phyloP scores from a whole-genome alignment of 2,329 filamentous ascomycete genomes.

The Neonectria faginata region DNA sequence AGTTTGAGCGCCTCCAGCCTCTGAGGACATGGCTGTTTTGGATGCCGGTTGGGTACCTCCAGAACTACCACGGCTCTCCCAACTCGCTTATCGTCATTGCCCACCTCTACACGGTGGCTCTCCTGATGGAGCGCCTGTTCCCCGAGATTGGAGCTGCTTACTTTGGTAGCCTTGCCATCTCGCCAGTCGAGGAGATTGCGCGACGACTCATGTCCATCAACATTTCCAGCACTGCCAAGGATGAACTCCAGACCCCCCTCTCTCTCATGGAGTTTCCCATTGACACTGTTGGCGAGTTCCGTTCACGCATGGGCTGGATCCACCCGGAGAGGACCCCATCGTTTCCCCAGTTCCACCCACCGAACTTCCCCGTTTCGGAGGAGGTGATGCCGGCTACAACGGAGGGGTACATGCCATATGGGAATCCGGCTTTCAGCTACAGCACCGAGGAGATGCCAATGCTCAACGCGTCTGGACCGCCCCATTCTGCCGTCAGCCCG shows the following conservation, averaged over 20 bases:
- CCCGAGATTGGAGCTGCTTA: slow-evolving; percentile 92
- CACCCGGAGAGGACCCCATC: slow-evolving; percentile 69
- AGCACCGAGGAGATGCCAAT: slow-evolving; percentile 72
- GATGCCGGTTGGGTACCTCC: slow-evolving; percentile 87
- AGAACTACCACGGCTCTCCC: slow-evolving; percentile 79
- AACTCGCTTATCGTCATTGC: slow-evolving; percentile 86
- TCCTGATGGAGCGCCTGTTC: slow-evolving; percentile 90
- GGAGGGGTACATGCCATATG: slow-evolving; percentile 64
- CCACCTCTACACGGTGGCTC: slow-evolving; percentile 89
- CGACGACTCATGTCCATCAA: slow-evolving; percentile 78
- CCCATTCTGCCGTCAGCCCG: slow-evolving; percentile 64
- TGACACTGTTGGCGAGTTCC: slow-evolving; percentile 76
- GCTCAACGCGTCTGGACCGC: slow-evolving; percentile 58
- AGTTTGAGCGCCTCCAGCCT: slow-evolving; percentile 90
- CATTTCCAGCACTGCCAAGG: slow-evolving; percentile 66
- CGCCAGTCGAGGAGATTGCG: slow-evolving; percentile 88
- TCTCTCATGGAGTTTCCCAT: slow-evolving; percentile 79
- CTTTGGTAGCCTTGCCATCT: slow-evolving; percentile 82
- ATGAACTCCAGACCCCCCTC: slow-evolving; percentile 70
- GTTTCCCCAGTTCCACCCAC: slow-evolving; percentile 70
- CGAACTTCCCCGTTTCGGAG: slow-evolving; percentile 64
- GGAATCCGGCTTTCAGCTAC: slow-evolving; percentile 71
- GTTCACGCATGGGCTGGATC: slow-evolving; percentile 75
- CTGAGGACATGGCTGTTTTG: slow-evolving; percentile 95
- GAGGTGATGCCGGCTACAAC: slow-evolving; percentile 57